These are phyloP conservation scores for Debaryomyces tyrocola DNA, from an alignment of 805 yeast genomes.

Conservation along the genomic window DNA sequence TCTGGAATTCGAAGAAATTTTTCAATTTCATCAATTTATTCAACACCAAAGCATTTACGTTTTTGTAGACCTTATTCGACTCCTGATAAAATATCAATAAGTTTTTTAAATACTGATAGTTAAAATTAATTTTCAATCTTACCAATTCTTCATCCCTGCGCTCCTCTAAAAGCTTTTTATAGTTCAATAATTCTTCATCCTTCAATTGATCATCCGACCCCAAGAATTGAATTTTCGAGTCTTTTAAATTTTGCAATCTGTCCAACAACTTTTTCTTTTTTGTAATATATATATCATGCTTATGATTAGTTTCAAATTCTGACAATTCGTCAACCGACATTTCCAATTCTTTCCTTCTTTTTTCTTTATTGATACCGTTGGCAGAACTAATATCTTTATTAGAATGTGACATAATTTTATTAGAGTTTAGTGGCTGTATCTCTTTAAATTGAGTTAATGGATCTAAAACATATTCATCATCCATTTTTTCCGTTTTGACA, in stretches of 20 bases:
- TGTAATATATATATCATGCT: slow-evolving; percentile 18
- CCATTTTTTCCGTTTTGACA: neutral
- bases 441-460: neutral
- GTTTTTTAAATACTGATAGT: slow-evolving; percentile 32
- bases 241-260: slow-evolving; percentile 22
- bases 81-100: slow-evolving; percentile 36
- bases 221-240: slow-evolving; percentile 24
- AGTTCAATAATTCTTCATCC: slow-evolving; percentile 29
- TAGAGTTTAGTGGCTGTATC: neutral
- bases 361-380: slow-evolving; percentile 17
- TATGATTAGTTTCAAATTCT: slow-evolving; percentile 13
- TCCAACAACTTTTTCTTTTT: slow-evolving; percentile 24
- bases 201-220: slow-evolving; percentile 14
- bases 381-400: slow-evolving; percentile 11
- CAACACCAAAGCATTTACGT: slow-evolving; percentile 24
- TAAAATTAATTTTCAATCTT: slow-evolving; percentile 27
- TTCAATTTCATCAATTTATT: slow-evolving; percentile 40
- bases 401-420: slow-evolving; percentile 1
- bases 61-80: slow-evolving; percentile 33
- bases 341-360: slow-evolving; percentile 20
- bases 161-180: slow-evolving; percentile 16
- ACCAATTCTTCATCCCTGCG: slow-evolving; percentile 34
- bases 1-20: slow-evolving; percentile 39
- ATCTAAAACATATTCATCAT: neutral
- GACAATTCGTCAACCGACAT: slow-evolving; percentile 17